Percentiles rank a stretch among this genome's conserved stretches.
phyloP scores from a whole-genome alignment of 495 filamentous ascomycete species.

The Parmelia sp. region DNA sequence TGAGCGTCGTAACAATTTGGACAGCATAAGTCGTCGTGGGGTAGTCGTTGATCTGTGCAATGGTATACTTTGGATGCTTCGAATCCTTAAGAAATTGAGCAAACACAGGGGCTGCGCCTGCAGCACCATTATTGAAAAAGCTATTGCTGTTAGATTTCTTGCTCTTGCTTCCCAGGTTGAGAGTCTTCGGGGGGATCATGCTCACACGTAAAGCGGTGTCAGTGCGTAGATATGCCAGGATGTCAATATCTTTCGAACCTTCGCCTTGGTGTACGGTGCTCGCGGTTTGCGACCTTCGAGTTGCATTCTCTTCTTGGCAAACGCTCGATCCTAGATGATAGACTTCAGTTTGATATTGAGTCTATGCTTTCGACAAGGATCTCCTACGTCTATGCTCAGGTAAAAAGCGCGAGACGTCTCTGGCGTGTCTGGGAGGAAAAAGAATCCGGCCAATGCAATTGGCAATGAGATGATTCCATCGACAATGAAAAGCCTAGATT shows the following conservation, averaged over 20 bases:
- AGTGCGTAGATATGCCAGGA: conserved; percentile 4
- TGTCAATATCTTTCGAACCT: not conserved
- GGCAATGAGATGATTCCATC: not conserved
- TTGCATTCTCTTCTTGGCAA: not conserved
- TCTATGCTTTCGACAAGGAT: not conserved
- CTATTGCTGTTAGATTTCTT: not conserved
- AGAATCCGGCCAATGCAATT: not conserved
- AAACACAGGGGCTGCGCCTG: conserved; percentile 2
- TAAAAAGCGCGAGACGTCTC: not conserved
- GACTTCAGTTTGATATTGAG: not conserved
- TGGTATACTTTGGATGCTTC: not conserved
- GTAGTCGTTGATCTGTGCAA: not conserved
- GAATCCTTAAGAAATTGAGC: conserved; percentile 1
- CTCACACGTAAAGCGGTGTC: not conserved
- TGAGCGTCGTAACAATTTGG: not conserved
- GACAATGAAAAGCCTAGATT: not conserved
- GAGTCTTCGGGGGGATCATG: no score
- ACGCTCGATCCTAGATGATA: not conserved
- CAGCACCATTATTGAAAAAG: not conserved
- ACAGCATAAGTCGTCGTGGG: not conserved
- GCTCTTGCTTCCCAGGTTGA: no score
- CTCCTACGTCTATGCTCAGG: not conserved
- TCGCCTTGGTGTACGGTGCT: not conserved
- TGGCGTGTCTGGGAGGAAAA: not conserved
- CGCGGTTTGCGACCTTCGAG: not conserved